Conservation (phyloP, 495 filamentous ascomycete genomes). For the Chaetomium cochliodes region DNA sequence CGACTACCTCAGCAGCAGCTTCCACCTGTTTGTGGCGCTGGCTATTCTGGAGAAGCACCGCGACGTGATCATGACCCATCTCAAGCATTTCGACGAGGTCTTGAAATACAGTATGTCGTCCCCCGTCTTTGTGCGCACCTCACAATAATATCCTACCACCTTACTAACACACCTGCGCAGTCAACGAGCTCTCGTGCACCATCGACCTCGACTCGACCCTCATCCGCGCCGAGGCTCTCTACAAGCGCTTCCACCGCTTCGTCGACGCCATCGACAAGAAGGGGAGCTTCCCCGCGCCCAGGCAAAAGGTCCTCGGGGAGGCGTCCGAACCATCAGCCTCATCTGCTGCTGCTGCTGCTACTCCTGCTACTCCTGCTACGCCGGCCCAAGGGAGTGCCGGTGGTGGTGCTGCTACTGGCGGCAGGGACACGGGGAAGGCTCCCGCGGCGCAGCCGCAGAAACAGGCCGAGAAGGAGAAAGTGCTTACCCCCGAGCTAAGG, state of each 20-base stretch:
- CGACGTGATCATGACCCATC: conserved; percentile 88
- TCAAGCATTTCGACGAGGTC: conserved; percentile 94
- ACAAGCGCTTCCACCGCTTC: conserved; percentile 78
- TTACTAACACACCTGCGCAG: conserved; percentile 40
- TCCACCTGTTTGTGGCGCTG: conserved; percentile 91
- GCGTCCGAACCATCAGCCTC: conserved; percentile 24
- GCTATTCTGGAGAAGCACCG: conserved; percentile 96
- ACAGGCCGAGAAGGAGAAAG: conserved; percentile 56
- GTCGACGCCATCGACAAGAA: conserved; percentile 89
- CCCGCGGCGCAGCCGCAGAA: conserved; percentile 17
- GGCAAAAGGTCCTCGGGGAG: conserved; percentile 3
- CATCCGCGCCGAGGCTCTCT: conserved; percentile 82
- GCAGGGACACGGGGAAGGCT: conserved; percentile 22
- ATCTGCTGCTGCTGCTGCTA: conserved; percentile 11
- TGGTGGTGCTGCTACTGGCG: neutral
- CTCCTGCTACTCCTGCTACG: neutral
- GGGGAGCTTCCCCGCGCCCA: conserved; percentile 68
- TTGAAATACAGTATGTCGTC: conserved; percentile 81
- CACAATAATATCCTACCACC: too few relatives aligned
- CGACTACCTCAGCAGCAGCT: conserved; percentile 80
- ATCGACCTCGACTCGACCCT: conserved; percentile 86
- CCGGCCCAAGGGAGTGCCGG: neutral
- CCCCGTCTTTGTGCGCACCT: neutral
- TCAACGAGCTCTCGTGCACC: conserved; percentile 90
- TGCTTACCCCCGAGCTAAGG: conserved; percentile 81